Percentiles rank a stretch among this genome's conserved stretches.
phyloP scores from a whole-genome alignment of 1,284 basidiomycete species.

The Crucibulum cyathiforme region DNA sequence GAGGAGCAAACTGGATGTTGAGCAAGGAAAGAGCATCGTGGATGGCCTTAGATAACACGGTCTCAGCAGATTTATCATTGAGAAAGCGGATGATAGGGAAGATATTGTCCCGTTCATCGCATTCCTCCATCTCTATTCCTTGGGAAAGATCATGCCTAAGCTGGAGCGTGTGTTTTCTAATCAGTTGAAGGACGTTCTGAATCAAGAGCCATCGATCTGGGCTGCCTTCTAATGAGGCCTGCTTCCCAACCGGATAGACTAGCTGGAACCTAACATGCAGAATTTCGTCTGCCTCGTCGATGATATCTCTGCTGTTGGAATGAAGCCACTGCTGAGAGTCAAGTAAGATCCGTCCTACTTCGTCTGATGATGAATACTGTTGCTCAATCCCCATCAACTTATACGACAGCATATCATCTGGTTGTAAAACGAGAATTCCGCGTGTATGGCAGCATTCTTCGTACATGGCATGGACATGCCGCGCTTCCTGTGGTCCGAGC shows the following conservation, averaged over 20 bases:
- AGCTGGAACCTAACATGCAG: slow-evolving; percentile 55
- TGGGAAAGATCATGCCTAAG: slow-evolving; percentile 14
- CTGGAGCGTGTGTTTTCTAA: slow-evolving; percentile 12
- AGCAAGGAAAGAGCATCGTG: not conserved
- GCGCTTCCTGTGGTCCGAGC: slow-evolving; percentile 20
- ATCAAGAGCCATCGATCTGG: slow-evolving; percentile 54
- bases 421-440: slow-evolving; percentile 55
- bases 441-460: slow-evolving; percentile 42
- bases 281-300: slow-evolving; percentile 63
- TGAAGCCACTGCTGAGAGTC: slow-evolving; percentile 43
- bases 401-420: slow-evolving; percentile 60
- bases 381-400: slow-evolving; percentile 50
- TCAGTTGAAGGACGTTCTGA: slow-evolving; percentile 44
- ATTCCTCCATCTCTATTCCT: slow-evolving; percentile 22
- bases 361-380: slow-evolving; percentile 4
- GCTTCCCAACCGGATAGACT: slow-evolving; percentile 53
- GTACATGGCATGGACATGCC: slow-evolving; percentile 36
- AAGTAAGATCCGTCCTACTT: slow-evolving; percentile 13
- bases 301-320: slow-evolving; percentile 44
- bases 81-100: slow-evolving; percentile 45
- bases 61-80: not conserved
- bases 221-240: slow-evolving; percentile 45
- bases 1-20: not conserved
- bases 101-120: slow-evolving; percentile 4
- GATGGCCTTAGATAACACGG: not conserved